Percentiles rank a stretch among this genome's conserved stretches.
phyloP scores from a whole-genome alignment of 352 stramenopile genomes.

The Pilasporangium apinafurcum region DNA sequence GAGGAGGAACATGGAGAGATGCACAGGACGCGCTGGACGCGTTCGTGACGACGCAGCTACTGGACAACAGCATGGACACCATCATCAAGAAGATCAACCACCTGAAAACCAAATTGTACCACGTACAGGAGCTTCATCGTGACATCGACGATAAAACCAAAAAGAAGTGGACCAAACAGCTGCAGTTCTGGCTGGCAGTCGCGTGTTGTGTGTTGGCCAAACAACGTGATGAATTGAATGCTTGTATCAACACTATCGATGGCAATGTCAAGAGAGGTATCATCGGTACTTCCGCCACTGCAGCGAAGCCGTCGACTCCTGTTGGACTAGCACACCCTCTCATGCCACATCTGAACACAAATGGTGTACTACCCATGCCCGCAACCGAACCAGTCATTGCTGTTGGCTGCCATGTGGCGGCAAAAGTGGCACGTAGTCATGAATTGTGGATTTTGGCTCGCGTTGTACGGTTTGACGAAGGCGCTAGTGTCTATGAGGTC shows the following conservation, averaged over 20 bases:
- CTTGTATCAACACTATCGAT: slow-evolving; percentile 51
- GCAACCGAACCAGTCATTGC: slow-evolving; percentile 35
- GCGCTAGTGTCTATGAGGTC: slow-evolving; percentile 93
- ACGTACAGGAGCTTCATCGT: slow-evolving; percentile 4
- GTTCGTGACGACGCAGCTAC: slow-evolving; percentile 70
- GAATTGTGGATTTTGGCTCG: slow-evolving; percentile 91
- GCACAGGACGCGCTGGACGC: slow-evolving; percentile 52
- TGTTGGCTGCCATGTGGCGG: slow-evolving; percentile 52
- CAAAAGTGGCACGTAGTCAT: slow-evolving; percentile 70
- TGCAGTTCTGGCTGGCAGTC: slow-evolving; percentile 59
- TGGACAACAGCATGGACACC: slow-evolving; percentile 77
- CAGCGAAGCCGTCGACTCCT: too few relatives aligned
- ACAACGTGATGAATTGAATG: slow-evolving; percentile 42
- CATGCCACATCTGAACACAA: too few relatives aligned
- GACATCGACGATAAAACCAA: slow-evolving; percentile 14
- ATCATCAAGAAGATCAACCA: slow-evolving; percentile 59
- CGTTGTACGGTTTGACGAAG: slow-evolving; percentile 83
- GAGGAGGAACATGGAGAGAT: too few relatives aligned
- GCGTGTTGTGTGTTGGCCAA: slow-evolving; percentile 46
- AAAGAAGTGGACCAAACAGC: slow-evolving; percentile 39
- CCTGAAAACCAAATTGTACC: slow-evolving; percentile 45
- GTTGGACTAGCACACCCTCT: slow-evolving; percentile 7
- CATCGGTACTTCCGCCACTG: slow-evolving; percentile 17
- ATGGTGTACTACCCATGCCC: too few relatives aligned
- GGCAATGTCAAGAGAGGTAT: slow-evolving; percentile 32